Evolutionary conservation across 768 basidiomycete species (phyloP), one percentile per base, ranked within the genome.

Genomic region (Trametes coccinea): DNA sequence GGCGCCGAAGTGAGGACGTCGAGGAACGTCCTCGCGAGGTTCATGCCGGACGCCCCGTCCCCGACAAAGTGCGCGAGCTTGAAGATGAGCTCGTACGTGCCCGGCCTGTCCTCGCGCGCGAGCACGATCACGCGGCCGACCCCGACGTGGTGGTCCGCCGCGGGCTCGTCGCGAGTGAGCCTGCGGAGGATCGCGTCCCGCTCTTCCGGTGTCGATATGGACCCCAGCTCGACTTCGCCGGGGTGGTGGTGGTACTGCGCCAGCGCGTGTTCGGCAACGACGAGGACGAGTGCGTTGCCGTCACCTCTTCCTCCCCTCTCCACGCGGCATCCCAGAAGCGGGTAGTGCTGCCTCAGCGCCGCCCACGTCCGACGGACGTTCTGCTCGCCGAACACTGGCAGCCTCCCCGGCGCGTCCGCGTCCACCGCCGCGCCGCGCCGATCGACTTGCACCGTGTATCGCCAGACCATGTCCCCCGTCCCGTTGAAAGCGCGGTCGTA

Each of bases 41-140:
- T 78, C 7, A 65, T 60, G 60, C 77, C 80, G 9, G 79, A 73
- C 46, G 76, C 76, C 14, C 79, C 82, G 66, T 87, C 85, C 0
- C 79, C 76, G 47, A 85, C 79, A 48, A 73, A 71, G 67, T 87
- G 85, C 0, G 83, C 77, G 14, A 77, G 69, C 43, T 78, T 67
- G 22, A 82, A 66, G 29, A 83, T 52, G 48, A 84, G 41, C 63
- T 85, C 80, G 50, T 79, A 71, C 5, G 59, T 68, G 14, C 74
- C 72, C 1, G 11, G 53, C 9, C 67, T 59, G 64, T 81, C 82
- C 5, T 69, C 71, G 34, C 77, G 77, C 53, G 67, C 71, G 22
- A 82, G 72, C 56, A 85, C 67, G 49, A 77, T 72, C 0, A 85
- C 41, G 29, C 77, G 76, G 4, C 77, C 76, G 7, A 82, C 72